phyloP scores from a whole-genome alignment of 192 early-diverging fungal genomes.

The Backusella sp. region DNA sequence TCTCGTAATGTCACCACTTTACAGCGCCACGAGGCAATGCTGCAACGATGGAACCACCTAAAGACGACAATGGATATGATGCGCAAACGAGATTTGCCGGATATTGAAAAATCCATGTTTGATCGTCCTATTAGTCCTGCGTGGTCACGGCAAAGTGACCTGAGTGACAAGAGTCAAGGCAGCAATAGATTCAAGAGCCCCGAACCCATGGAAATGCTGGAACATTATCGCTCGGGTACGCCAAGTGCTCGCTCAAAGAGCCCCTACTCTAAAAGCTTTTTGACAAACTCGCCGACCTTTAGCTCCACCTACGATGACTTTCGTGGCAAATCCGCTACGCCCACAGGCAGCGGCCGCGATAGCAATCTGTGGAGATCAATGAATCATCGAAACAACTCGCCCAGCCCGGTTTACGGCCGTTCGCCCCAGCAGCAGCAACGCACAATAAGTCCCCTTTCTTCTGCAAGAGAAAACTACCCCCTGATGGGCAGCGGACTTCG shows the following conservation, averaged over 20 bases:
- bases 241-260: constrained; percentile 5
- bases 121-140: constrained; percentile 35
- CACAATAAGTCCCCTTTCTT: constrained; percentile 17
- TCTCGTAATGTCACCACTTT: constrained; percentile 45
- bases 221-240: not conserved
- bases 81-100: constrained; percentile 29
- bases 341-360: constrained; percentile 15
- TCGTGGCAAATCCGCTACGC: constrained; percentile 15
- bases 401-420: constrained; percentile 24
- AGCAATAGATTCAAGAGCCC: constrained; percentile 23
- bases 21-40: constrained; percentile 46
- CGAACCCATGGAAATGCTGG: constrained; percentile 19
- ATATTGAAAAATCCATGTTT: constrained; percentile 26
- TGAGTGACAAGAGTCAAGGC: constrained; percentile 23
- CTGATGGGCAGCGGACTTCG: constrained; percentile 1
- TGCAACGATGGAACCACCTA: constrained; percentile 51
- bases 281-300: not conserved
- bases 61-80: constrained; percentile 32
- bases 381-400: not conserved
- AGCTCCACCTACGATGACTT: constrained; percentile 18
- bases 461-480: not conserved
- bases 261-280: constrained; percentile 15
- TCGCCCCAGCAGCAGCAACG: constrained; percentile 12
- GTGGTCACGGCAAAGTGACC: constrained; percentile 33
- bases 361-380: constrained; percentile 22